Percentiles rank a stretch among this genome's conserved stretches.
These are phyloP conservation scores for Exidia glandulosa DNA, from an alignment of 768 basidiomycete genomes.

Conservation along the genomic window DNA sequence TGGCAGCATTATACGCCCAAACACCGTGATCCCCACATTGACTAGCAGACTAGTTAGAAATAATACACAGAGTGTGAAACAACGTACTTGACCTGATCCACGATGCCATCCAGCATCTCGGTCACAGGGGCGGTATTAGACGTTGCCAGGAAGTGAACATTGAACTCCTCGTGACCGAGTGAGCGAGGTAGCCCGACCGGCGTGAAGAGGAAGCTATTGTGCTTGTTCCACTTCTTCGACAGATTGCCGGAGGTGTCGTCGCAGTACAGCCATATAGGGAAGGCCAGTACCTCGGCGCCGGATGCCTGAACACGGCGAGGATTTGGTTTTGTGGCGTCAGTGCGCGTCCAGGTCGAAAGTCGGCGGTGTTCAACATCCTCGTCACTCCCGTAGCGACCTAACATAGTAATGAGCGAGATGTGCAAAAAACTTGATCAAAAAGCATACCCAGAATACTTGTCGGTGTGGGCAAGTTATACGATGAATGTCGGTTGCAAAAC, in stretches of 20 bases:
- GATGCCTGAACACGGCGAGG: conserved; percentile 2
- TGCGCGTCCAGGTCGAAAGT: too few relatives aligned
- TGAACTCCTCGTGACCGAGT: conserved; percentile 4
- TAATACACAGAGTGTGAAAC: neutral
- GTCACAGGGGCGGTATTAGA: conserved; percentile 15
- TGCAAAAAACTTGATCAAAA: too few relatives aligned
- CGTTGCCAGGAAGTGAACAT: conserved; percentile 14
- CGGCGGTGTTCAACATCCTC: too few relatives aligned
- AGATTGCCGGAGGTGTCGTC: conserved; percentile 20
- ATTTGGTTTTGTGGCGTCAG: neutral
- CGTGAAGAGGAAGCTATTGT: conserved; percentile 17
- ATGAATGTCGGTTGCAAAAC: too few relatives aligned
- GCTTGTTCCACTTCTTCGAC: conserved; percentile 21
- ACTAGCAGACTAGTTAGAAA: conserved; percentile 11
- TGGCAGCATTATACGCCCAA: conserved; percentile 9
- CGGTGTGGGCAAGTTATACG: too few relatives aligned
- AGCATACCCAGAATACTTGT: too few relatives aligned
- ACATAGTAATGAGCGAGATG: too few relatives aligned
- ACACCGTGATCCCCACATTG: conserved; percentile 13
- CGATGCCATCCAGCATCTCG: conserved; percentile 15
- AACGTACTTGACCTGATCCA: conserved; percentile 11
- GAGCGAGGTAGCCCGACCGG: conserved; percentile 11
- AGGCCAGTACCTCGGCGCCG: conserved; percentile 6
- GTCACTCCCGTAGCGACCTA: too few relatives aligned
- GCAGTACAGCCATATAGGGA: conserved; percentile 14